Evolutionary conservation across 1,284 basidiomycete species (phyloP).

Genomic region (Heimioporus punctisporus): DNA sequence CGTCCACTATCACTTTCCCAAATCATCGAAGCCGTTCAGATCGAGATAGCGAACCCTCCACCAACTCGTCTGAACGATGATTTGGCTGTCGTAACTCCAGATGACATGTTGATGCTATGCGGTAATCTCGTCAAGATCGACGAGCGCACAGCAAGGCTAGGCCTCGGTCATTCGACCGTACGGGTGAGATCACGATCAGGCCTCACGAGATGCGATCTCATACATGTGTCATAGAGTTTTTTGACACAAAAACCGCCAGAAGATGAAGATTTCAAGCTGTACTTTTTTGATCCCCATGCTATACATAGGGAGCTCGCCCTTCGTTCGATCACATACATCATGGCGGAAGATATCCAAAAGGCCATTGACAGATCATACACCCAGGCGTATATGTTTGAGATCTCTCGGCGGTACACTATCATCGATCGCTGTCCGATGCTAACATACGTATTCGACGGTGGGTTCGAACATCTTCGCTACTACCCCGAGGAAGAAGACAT

Average conservation of each 20-base stretch:
- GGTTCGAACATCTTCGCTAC: conserved; percentile 28
- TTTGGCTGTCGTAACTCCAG: conserved; percentile 24
- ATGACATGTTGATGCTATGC: conserved; percentile 29
- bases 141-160: conserved; percentile 19
- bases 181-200: conserved; percentile 13
- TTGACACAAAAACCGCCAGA: conserved; percentile 20
- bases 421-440: conserved; percentile 31
- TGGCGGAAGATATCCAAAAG: conserved; percentile 26
- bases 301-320: conserved; percentile 31
- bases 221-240: conserved; percentile 16
- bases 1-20: conserved; percentile 29
- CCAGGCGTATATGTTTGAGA: conserved; percentile 29
- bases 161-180: conserved; percentile 25
- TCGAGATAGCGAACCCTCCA: conserved; percentile 20
- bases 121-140: conserved; percentile 32
- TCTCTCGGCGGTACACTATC: conserved; percentile 25
- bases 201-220: conserved; percentile 3
- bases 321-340: conserved; percentile 32
- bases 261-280: conserved; percentile 11
- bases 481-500: conserved; percentile 29
- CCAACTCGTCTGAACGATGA: conserved; percentile 27
- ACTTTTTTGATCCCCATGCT: conserved; percentile 24
- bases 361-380: conserved; percentile 23
- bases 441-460: conserved; percentile 31
- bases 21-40: conserved; percentile 32